A percentile compares a stretch with the other conserved stretches of the same genome.
phyloP scores from a whole-genome alignment of 805 yeast genomes.

The Candida golubevii region DNA sequence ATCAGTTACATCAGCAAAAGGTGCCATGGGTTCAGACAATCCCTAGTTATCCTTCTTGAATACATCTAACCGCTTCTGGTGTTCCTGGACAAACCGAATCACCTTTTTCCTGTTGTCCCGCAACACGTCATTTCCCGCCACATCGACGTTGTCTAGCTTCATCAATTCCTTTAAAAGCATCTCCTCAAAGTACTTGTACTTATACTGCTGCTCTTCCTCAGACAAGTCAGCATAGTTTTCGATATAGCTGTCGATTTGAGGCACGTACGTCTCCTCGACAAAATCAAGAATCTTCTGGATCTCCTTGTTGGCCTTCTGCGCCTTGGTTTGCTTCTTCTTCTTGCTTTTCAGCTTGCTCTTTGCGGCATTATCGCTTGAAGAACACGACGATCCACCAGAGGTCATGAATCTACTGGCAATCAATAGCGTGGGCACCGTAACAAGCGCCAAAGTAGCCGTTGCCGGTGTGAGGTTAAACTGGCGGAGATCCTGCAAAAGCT shows the following conservation, averaged over 20 bases:
- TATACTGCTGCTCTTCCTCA: constrained; percentile 35
- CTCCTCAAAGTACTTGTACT: constrained; percentile 59
- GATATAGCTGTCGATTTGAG: constrained; percentile 18
- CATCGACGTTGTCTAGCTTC: constrained; percentile 62
- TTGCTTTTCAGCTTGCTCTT: constrained; percentile 20
- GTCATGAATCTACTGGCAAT: constrained; percentile 19
- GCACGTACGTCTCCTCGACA: constrained; percentile 39
- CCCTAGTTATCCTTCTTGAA: constrained; percentile 30
- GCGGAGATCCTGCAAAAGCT: constrained; percentile 28
- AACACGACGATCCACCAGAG: background rate
- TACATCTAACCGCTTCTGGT: constrained; percentile 52
- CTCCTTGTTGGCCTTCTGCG: constrained; percentile 36
- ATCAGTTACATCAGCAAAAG: no score
- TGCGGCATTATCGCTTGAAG: constrained; percentile 2
- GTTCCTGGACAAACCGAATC: constrained; percentile 57
- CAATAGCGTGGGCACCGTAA: constrained; percentile 27
- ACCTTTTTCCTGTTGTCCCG: constrained; percentile 56
- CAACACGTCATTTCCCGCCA: constrained; percentile 45
- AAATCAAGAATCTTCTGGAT: constrained; percentile 37
- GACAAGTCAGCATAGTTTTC: constrained; percentile 9
- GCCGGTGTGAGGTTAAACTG: constrained; percentile 29
- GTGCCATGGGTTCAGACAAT: no score
- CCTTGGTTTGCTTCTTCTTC: constrained; percentile 36
- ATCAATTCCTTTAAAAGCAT: constrained; percentile 61
- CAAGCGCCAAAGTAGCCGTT: constrained; percentile 30